Base-by-base conservation (phyloP, 1,284 basidiomycete species). In the Tilletia setariae region DNA sequence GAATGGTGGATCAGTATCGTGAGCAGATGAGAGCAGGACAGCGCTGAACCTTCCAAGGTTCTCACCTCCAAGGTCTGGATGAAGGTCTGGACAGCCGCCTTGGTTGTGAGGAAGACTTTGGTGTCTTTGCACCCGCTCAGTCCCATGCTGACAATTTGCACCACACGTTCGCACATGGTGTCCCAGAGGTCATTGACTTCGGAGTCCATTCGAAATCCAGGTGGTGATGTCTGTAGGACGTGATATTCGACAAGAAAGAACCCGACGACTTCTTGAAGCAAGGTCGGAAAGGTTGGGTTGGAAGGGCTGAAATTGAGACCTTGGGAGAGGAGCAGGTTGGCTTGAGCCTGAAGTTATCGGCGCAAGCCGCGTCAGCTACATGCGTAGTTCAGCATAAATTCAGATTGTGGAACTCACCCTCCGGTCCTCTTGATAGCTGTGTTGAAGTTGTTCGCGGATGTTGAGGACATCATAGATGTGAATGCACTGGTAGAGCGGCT, bases 141-240 rank as follows among this genome's bases (percentile, higher is more conserved):
- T 0, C 91, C 89, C 19, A 86, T 85, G 46, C 90, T 88, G 44
- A 98, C 89, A 1, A 90, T 89, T 42, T 87, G 87, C 2, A 90
- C 89, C 11, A 98, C 86, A 16, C 91, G 88, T 21, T 86, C 84
- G 69, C 94, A 89, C 76, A 98, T 88, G 28, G 89, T 90, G 72
- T 97, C 92, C 95, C 96, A 99, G 6, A 99, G 87, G 74, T 96
- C 93, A 75, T 98, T 94, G 0, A 98, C 90, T 74, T 98, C 94
- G 43, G 89, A 86, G 76, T 91, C 89, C 16, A 91, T 91, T 15
- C 96, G 88, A 84, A 98, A 98, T 7, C 80, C 79, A 23, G 84
- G 82, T 2, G 84, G 84, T 6, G 93, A 93, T 0, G 93, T 93
- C 74, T 90, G 88, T 4, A 98, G 87, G 0, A 99, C 94, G 79